Evolutionary conservation across 164 flowering plant genomes (phyloP), one percentile per base, ranked within the genome.

Genomic region (Tinospora cordifolia): DNA sequence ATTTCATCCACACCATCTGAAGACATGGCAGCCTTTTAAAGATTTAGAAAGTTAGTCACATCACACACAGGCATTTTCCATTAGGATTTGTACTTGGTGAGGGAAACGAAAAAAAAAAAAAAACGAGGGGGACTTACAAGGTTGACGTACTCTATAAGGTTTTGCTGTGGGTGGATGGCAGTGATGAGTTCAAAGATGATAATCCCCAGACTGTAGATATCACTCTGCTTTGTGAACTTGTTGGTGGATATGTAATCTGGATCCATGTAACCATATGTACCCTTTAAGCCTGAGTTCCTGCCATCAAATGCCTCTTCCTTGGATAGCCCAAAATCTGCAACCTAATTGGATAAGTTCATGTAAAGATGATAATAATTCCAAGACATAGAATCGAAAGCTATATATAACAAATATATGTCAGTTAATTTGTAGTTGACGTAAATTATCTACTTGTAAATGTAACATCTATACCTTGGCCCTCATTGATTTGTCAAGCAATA

Each of bases 301-400:
- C 92, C 87, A 79, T 88, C 94, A 71, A 76, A 88, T 11, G 74
- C 83, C 80, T 87, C 90, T 87, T 95, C 99, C 78, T 86, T 92
- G 17, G 99, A 95, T 77, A 95, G 76, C 69, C 99, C 99, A 83
- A 95, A 95, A 84, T 95, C 99, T 60, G 99, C 97, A 79, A 95
- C 98, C 99, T 92, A 71, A 69, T 69, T 64, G 38, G 57, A 66
- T 25, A 24, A 22, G 60, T 11, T 38, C 62, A 25, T 44, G 64
- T 41, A 24, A n/a, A 27, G 15, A 41, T 36, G 4, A 21, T 63
- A n/a, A 13, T 46, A 8, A 47, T 13, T 27, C 24, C 26, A 67
- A 34, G 15, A 69, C 34, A 72, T 66, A 41, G 25, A 15, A 9
- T 6, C 5, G 34, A n/a, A n/a, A 7, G 34, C 30, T 24, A 60